These are phyloP conservation scores for Thalassiosira mediterranea DNA, from an alignment of 352 stramenopile species.

Conservation along the genomic window DNA sequence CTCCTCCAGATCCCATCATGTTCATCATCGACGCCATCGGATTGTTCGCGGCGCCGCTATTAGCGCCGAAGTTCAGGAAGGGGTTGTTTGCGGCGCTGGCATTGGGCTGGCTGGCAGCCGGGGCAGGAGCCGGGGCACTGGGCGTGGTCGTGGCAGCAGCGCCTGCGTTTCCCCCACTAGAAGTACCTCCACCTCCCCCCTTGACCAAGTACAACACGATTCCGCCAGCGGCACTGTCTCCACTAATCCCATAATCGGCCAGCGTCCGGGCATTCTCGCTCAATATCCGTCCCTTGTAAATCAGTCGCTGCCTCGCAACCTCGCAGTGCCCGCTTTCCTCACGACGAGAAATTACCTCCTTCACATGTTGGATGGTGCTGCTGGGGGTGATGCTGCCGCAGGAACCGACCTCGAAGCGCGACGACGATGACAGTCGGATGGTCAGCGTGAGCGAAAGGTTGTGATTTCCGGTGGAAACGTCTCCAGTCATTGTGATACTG, in stretches of 20 bases:
- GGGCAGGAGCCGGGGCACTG: conserved; percentile 1
- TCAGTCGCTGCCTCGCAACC: conserved; percentile 61
- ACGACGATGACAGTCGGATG: conserved; percentile 51
- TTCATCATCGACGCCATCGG: conserved; percentile 37
- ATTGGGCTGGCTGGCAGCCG: conserved; percentile 18
- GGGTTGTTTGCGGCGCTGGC: conserved; percentile 27
- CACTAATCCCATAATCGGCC: conserved; percentile 60
- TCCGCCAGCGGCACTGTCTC: conserved; percentile 8
- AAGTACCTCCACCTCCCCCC: conserved; percentile 26
- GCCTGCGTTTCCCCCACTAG: conserved; percentile 7
- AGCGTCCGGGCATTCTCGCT: conserved; percentile 63
- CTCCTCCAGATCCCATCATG: conserved; percentile 19
- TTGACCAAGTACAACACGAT: conserved; percentile 79
- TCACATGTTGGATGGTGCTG: conserved; percentile 53
- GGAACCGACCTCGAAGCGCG: conserved; percentile 43
- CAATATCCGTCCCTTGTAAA: conserved; percentile 81
- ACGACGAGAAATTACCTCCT: conserved; percentile 51
- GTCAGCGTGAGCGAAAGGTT: conserved; percentile 43
- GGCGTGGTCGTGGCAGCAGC: conserved; percentile 4
- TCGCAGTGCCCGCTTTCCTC: conserved; percentile 42
- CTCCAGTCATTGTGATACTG: conserved; percentile 39
- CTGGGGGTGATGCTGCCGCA: conserved; percentile 37
- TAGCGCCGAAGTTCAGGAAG: conserved; percentile 13
- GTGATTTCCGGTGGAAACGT: conserved; percentile 27
- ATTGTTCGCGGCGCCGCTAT: conserved; percentile 19